Base-by-base conservation (phyloP, 495 filamentous ascomycete species). In the Tetracladium setigerum region DNA sequence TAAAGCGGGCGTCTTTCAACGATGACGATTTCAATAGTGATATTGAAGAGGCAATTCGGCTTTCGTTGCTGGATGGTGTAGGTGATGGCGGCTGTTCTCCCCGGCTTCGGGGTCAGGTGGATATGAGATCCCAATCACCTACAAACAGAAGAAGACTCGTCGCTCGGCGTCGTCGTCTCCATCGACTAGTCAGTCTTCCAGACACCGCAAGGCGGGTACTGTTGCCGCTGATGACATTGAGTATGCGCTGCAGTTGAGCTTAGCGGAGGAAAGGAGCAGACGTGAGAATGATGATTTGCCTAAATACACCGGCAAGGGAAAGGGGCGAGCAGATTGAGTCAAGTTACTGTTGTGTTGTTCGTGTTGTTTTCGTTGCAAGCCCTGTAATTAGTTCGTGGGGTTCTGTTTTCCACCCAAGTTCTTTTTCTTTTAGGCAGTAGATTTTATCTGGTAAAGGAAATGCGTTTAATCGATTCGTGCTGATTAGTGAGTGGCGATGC, bases 191-290 rank as follows among this genome's bases (percentile, higher is more conserved):
- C 55, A 65, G 31, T 56, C 35, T 15, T 50, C 54, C 22, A 59
- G 44, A 30, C n/a, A 38, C 11, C 9, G 34, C 14, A 46, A 45
- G 8, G n/a, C n/a, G n/a, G 38, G 50, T 10, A 24, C 24, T 7
- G 41, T 52, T 17, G 51, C 51, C 0, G 74, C 87, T 54, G 78
- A 83, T 37, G 91, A 95, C 63, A 61, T 96, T 34, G 84, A 94
- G 36, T 80, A 88, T 49, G 92, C 92, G 2, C 65, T 96, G 47
- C 80, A 83, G 61, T 65, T 96, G 27, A 96, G 92, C 61, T 64
- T 96, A 38, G 84, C 82, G 11, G 89, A 95, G 65, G 81, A 89
- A 45, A 67, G 79, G 64, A 77, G 79, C 65, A 64, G 69, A 64
- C 47, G 61, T 58, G 52, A 49, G 58, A 41, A 51, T 53, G 49